Base-by-base conservation (phyloP, 495 filamentous ascomycete genomes). In the Penicillium chermesinum region DNA sequence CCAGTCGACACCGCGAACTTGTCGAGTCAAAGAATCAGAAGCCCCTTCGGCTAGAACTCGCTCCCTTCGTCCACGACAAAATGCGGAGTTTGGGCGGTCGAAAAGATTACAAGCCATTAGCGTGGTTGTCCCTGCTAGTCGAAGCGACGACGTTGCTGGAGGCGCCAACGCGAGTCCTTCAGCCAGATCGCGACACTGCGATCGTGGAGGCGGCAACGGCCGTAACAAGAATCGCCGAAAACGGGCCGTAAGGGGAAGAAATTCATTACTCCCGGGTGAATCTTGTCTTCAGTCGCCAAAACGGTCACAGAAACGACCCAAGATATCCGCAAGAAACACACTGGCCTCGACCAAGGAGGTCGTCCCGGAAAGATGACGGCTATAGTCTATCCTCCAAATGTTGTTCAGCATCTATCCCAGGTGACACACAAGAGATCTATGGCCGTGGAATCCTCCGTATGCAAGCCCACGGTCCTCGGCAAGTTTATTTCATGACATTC, bases 351-450 rank as follows among this genome's bases (percentile, higher is more conserved):
- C 41, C 18, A 30, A 50, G 25, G 14, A 0, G 25, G 25, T 25
- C 27, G 3, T 50, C 8, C n/a, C 19, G 41, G 12, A 7, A 25
- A 7, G 5, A 30, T 30, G 10, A 4, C 25, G 20, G 32, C 0
- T 38, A 34, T 50, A 6, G 32, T 16, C 36, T 39, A 7, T 17
- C 2, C 12, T 9, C 37, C 2, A 17, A 10, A 17, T n/a, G 37
- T 19, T 10, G 37, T 39, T 39, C 19, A 5, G 37, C 20, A 13
- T 22, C 39, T 16, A 18, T 22, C 9, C 13, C 32, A 7, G 44
- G 16, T 52, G 10, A 52, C 48, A 30, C 37, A 14, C n/a, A 52
- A 52, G 43, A 55, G 53, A 52, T 55, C 17, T 55, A 52, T 25
- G 44, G 44, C 1, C 43, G 53, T 25, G 48, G 48, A 38, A 14